Base-by-base conservation (phyloP, 2,329 filamentous ascomycete genomes). In the Pseudophaeomoniella oleicola region DNA sequence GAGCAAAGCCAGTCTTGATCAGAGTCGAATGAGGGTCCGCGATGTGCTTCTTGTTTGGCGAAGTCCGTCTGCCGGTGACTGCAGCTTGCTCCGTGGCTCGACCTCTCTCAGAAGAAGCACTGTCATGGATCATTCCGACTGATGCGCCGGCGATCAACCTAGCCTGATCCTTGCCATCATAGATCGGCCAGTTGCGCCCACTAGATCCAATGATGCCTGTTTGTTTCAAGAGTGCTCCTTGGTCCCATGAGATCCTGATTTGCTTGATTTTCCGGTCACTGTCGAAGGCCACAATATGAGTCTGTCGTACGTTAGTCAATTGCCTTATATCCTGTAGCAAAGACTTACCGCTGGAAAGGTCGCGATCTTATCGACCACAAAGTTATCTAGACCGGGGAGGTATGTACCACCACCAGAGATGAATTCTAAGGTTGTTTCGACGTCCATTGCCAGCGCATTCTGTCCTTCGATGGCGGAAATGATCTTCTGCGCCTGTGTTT, bases 191-290 rank as follows among this genome's bases (percentile, higher is more conserved):
- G 61, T 90, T 93, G 56, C 81, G 82, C 39, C 83, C 84, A 37
- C 81, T 79, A 54, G 78, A 80, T 50, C 90, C 88, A 58, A 98
- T 96, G 39, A 94, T 78, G 43, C 94, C 87, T 44, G 94, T 72
- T 58, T 93, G 81, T 64, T 90, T 96, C 46, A 98, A 72, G 30
- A 98, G 72, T 37, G 85, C 81, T 42, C 78, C 87, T 59, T 98
- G 90, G 56, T 98, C 90, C 90, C 90, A 98, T 56, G 81, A 84
- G 47, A 88, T 75, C 48, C 88, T 82, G 45, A 96, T 82, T 57
- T 90, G 84, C 41, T 71, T 58, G 54, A 98, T 94, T 63, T 84
- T 86, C 55, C 76, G 73, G 33, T 79, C 60, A 45, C 59, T 55
- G 57, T 92, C 73, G 59, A 94, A 94, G 39, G 75, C 73, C 46